phyloP scores from a whole-genome alignment of 768 basidiomycete species.

The Cystofilobasidium macerans region DNA sequence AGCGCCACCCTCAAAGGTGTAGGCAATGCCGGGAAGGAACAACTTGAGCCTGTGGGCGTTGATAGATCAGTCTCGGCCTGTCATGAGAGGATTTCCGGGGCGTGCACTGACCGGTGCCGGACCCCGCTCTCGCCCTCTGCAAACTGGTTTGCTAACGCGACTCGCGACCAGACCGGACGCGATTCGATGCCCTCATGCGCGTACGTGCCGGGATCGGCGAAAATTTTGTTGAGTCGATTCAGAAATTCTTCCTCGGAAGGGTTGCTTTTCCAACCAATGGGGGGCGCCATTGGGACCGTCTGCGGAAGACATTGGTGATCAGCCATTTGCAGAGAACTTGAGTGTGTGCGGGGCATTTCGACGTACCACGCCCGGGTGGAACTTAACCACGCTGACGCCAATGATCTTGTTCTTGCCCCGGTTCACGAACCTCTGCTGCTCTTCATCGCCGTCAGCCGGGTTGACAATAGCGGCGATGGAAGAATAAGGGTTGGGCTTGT shows the following conservation, averaged over 20 bases:
- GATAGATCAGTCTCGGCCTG: neutral
- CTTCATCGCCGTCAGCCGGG: neutral
- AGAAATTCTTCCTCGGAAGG: neutral
- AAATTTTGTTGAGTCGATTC: conserved; percentile 6
- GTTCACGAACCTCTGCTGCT: conserved; percentile 8
- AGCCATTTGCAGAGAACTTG: neutral
- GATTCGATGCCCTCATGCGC: neutral
- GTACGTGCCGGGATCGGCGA: conserved; percentile 16
- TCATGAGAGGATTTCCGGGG: no score
- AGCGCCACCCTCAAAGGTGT: conserved; percentile 85
- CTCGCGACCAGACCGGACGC: conserved; percentile 17
- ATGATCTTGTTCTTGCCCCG: neutral
- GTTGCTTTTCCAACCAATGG: neutral
- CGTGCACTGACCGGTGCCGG: neutral
- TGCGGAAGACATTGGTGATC: neutral
- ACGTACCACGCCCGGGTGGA: conserved; percentile 10
- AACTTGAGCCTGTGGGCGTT: conserved; percentile 56
- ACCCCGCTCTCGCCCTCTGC: conserved; percentile 2
- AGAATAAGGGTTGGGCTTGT: conserved; percentile 11
- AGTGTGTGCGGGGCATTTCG: neutral
- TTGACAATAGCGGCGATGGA: neutral
- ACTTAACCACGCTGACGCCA: neutral
- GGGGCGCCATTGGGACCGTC: neutral
- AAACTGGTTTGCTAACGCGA: conserved; percentile 19
- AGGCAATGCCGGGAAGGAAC: conserved; percentile 67